Conservation (phyloP, 495 filamentous ascomycete species). For the Aspergillus ostianus region DNA sequence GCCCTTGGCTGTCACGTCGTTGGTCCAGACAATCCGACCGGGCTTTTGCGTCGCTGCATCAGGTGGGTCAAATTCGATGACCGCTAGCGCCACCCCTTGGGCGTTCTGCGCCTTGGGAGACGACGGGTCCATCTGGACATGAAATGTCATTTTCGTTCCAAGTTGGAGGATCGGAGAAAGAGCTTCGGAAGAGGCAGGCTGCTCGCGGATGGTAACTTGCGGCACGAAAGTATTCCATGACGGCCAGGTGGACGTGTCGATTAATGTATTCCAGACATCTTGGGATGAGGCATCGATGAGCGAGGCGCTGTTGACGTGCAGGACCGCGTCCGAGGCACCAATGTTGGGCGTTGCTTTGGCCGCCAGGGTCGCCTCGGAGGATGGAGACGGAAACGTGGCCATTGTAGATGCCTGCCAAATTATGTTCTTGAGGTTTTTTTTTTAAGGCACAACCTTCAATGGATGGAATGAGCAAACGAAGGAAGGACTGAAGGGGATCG, state of each 20-base stretch:
- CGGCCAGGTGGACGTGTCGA: slow-evolving; percentile 43
- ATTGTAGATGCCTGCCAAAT: neutral
- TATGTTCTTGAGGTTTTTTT: too few species aligned
- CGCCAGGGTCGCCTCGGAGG: slow-evolving; percentile 25
- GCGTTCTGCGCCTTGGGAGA: slow-evolving; percentile 28
- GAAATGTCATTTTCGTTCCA: slow-evolving; percentile 40
- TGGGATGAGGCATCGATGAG: slow-evolving; percentile 33
- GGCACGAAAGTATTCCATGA: slow-evolving; percentile 46
- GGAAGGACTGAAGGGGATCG: neutral
- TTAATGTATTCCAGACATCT: slow-evolving; percentile 36
- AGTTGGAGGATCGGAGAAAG: slow-evolving; percentile 32
- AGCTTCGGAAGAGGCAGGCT: slow-evolving; percentile 12
- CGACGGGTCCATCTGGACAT: slow-evolving; percentile 42
- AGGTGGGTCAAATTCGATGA: slow-evolving; percentile 34
- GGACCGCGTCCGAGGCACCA: slow-evolving; percentile 25
- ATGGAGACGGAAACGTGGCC: slow-evolving; percentile 9
- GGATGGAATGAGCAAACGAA: neutral
- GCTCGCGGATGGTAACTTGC: slow-evolving; percentile 39
- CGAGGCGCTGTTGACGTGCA: slow-evolving; percentile 35
- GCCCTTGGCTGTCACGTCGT: slow-evolving; percentile 28
- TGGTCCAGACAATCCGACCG: slow-evolving; percentile 39
- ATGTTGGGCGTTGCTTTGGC: slow-evolving; percentile 33
- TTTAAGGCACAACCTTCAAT: too few species aligned
- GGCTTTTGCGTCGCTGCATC: slow-evolving; percentile 14
- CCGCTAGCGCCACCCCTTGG: slow-evolving; percentile 22